Percentiles rank a stretch among this genome's conserved stretches.
These are phyloP conservation scores for Pyrenophora teres DNA, from an alignment of 2,329 filamentous ascomycete species.

Conservation along the genomic window DNA sequence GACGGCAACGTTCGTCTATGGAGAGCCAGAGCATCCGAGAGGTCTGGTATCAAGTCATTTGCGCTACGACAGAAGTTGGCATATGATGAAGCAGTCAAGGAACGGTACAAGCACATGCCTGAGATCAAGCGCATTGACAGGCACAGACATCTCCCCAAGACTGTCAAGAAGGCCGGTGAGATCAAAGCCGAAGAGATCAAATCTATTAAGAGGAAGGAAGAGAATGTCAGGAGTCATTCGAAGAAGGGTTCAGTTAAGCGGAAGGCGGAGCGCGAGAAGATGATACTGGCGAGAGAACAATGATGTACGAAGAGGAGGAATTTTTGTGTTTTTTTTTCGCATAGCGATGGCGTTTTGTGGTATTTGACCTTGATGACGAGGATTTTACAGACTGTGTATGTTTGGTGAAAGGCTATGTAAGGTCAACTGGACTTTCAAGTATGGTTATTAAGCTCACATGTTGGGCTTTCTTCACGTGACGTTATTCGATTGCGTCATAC, in stretches of 20 bases:
- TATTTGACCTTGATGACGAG: neutral
- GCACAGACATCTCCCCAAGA: conserved; percentile 88
- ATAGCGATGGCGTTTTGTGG: conserved; percentile 43
- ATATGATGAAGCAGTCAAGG: conserved; percentile 83
- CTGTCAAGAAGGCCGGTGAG: conserved; percentile 92
- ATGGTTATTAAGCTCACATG: neutral
- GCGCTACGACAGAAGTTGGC: conserved; percentile 86
- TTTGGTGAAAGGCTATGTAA: neutral
- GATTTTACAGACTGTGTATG: neutral
- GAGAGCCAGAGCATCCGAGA: conserved; percentile 81
- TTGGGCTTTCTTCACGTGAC: neutral
- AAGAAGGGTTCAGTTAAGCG: conserved; percentile 79
- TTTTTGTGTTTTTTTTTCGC: conserved; percentile 20
- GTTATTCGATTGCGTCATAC: conserved; percentile 16
- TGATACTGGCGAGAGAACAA: conserved; percentile 73
- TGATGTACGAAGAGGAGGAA: conserved; percentile 37
- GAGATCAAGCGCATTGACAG: conserved; percentile 89
- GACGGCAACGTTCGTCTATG: conserved; percentile 91
- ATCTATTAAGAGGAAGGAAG: conserved; percentile 85
- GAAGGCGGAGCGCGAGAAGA: conserved; percentile 86
- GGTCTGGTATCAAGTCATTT: conserved; percentile 83
- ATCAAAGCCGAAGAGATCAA: conserved; percentile 91
- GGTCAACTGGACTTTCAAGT: no score
- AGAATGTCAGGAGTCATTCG: conserved; percentile 91
- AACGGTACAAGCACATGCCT: conserved; percentile 92